phyloP scores from a whole-genome alignment of 345 rosid species.

The Eucalyptus globulus region DNA sequence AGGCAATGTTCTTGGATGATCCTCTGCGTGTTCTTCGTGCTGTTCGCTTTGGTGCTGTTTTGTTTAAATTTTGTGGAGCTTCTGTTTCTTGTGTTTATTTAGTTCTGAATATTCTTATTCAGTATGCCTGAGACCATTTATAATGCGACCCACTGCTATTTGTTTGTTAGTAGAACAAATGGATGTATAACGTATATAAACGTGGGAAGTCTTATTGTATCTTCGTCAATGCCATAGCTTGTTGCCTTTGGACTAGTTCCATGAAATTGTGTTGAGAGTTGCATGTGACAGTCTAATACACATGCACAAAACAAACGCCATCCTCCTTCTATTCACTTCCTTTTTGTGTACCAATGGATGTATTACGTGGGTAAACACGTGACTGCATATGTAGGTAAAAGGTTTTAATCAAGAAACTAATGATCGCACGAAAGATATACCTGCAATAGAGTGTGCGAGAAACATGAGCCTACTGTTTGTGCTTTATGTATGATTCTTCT shows the following conservation, averaged over 20 bases:
- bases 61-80: neutral
- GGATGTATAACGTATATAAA: neutral
- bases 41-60: conserved; percentile 76
- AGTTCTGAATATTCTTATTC: neutral
- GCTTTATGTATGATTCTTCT: too few species aligned
- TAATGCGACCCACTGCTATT: neutral
- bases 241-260: too few species aligned
- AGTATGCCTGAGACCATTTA: neutral
- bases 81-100: neutral
- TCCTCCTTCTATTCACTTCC: too few species aligned
- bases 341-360: too few species aligned
- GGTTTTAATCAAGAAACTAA: neutral
- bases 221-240: too few species aligned
- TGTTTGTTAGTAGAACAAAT: neutral
- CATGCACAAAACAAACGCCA: too few species aligned
- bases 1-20: conserved; percentile 85
- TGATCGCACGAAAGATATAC: neutral
- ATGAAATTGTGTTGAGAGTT: too few species aligned
- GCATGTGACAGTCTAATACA: too few species aligned
- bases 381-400: neutral
- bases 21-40: conserved; percentile 90
- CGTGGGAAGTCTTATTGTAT: neutral
- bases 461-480: neutral
- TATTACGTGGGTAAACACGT: too few species aligned
- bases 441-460: neutral